Evolutionary conservation across 345 rosid genomes (phyloP), one percentile per base, ranked within the genome.

Genomic region (Salix viminalis): DNA sequence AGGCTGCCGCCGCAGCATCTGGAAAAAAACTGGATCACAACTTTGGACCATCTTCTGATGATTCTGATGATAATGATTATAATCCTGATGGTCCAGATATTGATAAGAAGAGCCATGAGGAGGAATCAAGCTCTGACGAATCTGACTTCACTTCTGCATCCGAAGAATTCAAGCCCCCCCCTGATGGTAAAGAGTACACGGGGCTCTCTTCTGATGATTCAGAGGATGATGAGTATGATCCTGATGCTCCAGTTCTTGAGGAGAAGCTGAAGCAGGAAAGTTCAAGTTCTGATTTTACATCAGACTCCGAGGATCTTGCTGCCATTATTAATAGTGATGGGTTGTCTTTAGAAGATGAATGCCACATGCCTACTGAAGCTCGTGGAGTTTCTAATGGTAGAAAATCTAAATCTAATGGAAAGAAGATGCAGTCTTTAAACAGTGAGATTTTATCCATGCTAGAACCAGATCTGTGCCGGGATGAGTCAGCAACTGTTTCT

Each of bases 141-240:
- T 91, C 91, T 58, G 88, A 83, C 72, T 90, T 76, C 77, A 62
- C 86, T 66, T 86, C 90, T 81, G 84, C 89, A 71, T 90, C 95
- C 71, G 91, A 88, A 28, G 89, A 87, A 68, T 76, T 76, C 75
- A 84, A 78, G 83, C 84, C 76, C 60, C 70, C 87, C 15, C 78
- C 81, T 52, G 83, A 80, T 74, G 77, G 77, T 16, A 80, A 86
- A 50, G 85, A 79, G 28, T 80, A 76, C 48, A 42, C 80, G 77
- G 87, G 85, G 77, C 90, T 88, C 85, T 88, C 96, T 67, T 91
- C 97, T 72, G 99, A 96, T 77, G 98, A 92, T 84, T 92, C 99
- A 4, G 98, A 89, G 80, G 99, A 96, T 85, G 94, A 89, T 71
- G 90, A 91, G 73, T 91, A 50, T 85, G 83, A 92, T 79, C 97